These are phyloP conservation scores for Abortiporus biennis DNA, from an alignment of 1,284 basidiomycete genomes.

Conservation along the genomic window DNA sequence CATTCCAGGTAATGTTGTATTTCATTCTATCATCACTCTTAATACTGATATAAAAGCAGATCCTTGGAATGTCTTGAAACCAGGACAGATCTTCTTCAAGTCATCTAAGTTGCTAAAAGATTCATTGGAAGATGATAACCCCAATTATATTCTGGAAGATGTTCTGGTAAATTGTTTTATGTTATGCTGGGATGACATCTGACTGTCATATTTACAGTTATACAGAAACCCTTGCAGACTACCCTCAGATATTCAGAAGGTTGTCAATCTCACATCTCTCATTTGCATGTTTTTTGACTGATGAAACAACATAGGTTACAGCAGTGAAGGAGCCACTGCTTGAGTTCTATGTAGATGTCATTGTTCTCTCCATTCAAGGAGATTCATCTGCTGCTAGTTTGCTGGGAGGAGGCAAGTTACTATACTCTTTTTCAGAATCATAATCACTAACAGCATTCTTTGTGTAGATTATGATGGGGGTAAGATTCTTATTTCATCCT, in stretches of 20 bases:
- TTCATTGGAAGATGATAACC: constrained; percentile 12
- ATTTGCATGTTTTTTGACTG: too few relatives aligned
- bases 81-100: constrained; percentile 24
- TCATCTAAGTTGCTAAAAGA: constrained; percentile 17
- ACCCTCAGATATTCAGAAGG: constrained; percentile 25
- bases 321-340: constrained; percentile 18
- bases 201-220: constrained; percentile 14
- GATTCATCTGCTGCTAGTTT: constrained; percentile 21
- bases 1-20: constrained; percentile 60
- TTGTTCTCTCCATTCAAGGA: constrained; percentile 21
- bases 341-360: constrained; percentile 21
- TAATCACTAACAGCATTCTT: constrained; percentile 1
- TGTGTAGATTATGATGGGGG: constrained; percentile 68
- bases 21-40: background rate
- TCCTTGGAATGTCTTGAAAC: constrained; percentile 19
- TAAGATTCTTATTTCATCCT: constrained; percentile 18
- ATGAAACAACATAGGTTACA: constrained; percentile 16
- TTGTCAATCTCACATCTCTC: constrained; percentile 5
- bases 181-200: background rate
- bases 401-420: constrained; percentile 24
- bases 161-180: constrained; percentile 19
- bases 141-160: constrained; percentile 15
- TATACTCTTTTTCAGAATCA: background rate
- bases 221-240: constrained; percentile 25
- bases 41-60: constrained; percentile 13